Conservation (phyloP, 2,329 filamentous ascomycete genomes). For the Cladosporium sp. region DNA sequence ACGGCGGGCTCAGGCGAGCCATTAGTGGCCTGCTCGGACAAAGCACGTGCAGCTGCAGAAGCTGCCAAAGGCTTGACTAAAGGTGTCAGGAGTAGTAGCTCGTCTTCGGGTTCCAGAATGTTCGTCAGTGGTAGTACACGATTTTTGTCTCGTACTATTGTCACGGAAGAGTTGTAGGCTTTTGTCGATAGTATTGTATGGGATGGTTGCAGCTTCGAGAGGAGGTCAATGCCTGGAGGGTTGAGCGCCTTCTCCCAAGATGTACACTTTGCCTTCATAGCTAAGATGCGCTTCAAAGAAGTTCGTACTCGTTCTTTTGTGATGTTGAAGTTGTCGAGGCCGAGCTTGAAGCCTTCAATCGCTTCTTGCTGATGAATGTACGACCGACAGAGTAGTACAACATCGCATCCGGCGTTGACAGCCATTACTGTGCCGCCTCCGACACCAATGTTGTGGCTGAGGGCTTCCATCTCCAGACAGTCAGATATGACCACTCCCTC, state of each 20-base stretch:
- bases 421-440: constrained; percentile 97
- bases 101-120: constrained; percentile 77
- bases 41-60: constrained; percentile 71
- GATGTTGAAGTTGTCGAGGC: constrained; percentile 86
- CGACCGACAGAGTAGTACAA: constrained; percentile 81
- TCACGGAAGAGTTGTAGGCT: constrained; percentile 89
- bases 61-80: constrained; percentile 89
- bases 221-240: constrained; percentile 69
- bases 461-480: constrained; percentile 92
- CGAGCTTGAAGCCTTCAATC: constrained; percentile 81
- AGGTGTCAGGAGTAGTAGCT: constrained; percentile 82
- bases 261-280: constrained; percentile 78
- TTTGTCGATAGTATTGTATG: constrained; percentile 76
- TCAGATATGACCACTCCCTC: constrained; percentile 91
- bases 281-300: constrained; percentile 72
- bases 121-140: constrained; percentile 76
- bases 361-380: constrained; percentile 88
- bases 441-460: constrained; percentile 94
- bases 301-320: constrained; percentile 72
- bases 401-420: constrained; percentile 89
- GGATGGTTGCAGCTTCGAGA: constrained; percentile 75
- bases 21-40: constrained; percentile 59
- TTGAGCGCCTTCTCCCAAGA: constrained; percentile 90
- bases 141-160: constrained; percentile 85
- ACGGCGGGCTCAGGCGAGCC: constrained; percentile 51